These are phyloP conservation scores for Vigna reflexopilosa DNA, from an alignment of 306 rosid species.

Conservation along the genomic window DNA sequence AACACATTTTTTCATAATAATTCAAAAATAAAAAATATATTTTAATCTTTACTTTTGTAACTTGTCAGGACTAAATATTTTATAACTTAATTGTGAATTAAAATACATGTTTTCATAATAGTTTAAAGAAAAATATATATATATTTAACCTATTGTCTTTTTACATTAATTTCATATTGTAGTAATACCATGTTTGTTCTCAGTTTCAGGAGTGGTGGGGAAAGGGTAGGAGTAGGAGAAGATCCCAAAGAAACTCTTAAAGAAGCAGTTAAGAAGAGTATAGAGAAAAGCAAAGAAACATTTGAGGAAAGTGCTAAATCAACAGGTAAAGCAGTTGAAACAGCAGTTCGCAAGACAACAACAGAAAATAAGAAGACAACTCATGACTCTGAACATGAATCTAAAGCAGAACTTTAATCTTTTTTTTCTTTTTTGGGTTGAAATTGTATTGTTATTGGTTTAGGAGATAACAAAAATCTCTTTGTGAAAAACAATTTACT, in stretches of 20 bases:
- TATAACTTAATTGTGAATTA: too few relatives aligned
- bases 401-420: conserved; percentile 56
- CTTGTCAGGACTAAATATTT: too few relatives aligned
- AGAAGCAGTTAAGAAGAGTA: conserved; percentile 62
- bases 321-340: conserved; percentile 61
- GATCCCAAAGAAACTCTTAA: conserved; percentile 27
- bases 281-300: conserved; percentile 58
- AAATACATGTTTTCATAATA: too few relatives aligned
- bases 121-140: too few relatives aligned
- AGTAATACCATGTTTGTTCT: background rate
- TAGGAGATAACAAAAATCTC: background rate
- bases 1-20: too few relatives aligned
- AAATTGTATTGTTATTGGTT: conserved; percentile 20
- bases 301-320: conserved; percentile 70
- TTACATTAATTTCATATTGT: too few relatives aligned
- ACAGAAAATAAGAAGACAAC: conserved; percentile 38
- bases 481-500: conserved; percentile 3
- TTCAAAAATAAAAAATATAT: too few relatives aligned
- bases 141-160: too few relatives aligned
- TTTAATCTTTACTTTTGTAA: too few relatives aligned
- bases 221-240: conserved; percentile 24
- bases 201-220: conserved; percentile 61
- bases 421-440: background rate
- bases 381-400: conserved; percentile 39
- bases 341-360: conserved; percentile 50